phyloP scores from a whole-genome alignment of 192 early-diverging fungal genomes.

The Coemansia asiatica region DNA sequence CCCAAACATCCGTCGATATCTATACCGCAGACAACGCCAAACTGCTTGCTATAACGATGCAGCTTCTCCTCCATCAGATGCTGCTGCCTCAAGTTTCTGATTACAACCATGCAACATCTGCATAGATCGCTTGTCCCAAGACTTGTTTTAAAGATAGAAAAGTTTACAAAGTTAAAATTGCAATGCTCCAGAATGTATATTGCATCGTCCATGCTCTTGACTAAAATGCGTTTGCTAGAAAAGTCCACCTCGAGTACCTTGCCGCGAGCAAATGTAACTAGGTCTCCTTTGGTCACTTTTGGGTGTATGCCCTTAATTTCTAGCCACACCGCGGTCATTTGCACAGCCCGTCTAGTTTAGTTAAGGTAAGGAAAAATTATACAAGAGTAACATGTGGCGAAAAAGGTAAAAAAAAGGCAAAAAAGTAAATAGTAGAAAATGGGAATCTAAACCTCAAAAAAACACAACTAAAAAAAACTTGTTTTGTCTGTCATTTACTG shows the following conservation, averaged over 20 bases:
- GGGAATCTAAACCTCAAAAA: no score
- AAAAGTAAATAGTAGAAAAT: no score
- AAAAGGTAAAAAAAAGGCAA: background rate
- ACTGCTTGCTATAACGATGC: background rate
- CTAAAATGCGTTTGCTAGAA: background rate
- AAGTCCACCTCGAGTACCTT: no score
- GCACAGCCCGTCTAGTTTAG: background rate
- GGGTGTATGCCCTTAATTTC: constrained; percentile 24
- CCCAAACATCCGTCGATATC: no score
- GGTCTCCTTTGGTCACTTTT: constrained; percentile 5
- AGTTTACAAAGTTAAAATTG: background rate
- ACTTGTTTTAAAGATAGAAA: background rate
- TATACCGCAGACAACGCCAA: no score
- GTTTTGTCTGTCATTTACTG: no score
- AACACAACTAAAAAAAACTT: no score
- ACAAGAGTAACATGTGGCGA: constrained; percentile 2
- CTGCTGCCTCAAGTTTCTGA: background rate
- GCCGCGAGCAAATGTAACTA: background rate
- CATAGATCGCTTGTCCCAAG: background rate
- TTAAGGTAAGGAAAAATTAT: background rate
- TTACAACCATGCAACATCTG: background rate
- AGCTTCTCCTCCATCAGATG: background rate
- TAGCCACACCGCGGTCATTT: constrained; percentile 21
- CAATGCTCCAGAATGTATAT: background rate
- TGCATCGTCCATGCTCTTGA: background rate